A percentile compares a stretch with the other conserved stretches of the same genome.
Evolutionary conservation across 106 monocot genomes (phyloP).

Genomic region (Allium sativum): DNA sequence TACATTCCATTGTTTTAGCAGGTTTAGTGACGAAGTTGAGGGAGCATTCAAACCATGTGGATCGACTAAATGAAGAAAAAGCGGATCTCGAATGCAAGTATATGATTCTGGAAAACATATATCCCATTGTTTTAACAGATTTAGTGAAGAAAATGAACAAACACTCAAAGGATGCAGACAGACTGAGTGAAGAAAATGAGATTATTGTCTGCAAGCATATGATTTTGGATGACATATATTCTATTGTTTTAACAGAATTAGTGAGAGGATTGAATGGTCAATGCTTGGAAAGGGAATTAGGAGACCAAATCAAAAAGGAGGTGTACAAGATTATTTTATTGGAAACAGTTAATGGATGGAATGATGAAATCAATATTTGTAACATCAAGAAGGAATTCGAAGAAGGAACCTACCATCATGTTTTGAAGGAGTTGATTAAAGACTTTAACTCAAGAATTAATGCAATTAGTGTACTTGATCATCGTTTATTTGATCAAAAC

Average conservation of each 20-base stretch:
- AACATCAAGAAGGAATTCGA: conserved; percentile 8
- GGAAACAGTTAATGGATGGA: conserved; percentile 24
- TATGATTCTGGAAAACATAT: no score
- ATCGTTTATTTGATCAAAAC: no score
- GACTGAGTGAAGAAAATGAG: no score
- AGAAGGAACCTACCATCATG: conserved; percentile 14
- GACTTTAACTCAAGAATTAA: conserved; percentile 8
- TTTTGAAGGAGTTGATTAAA: conserved; percentile 23
- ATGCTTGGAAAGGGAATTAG: conserved; percentile 12
- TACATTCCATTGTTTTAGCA: no score
- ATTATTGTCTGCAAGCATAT: background rate
- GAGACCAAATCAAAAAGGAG: conserved; percentile 20
- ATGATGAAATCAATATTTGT: conserved; percentile 3
- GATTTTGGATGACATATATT: conserved; percentile 16
- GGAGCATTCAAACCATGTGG: no score
- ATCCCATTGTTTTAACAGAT: no score
- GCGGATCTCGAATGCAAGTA: conserved; percentile 1
- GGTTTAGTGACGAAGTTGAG: no score
- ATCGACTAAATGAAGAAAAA: conserved; percentile 9
- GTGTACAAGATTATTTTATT: conserved; percentile 13
- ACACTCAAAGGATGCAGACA: no score
- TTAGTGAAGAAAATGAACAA: no score
- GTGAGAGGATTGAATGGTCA: conserved; percentile 1
- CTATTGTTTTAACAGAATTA: conserved; percentile 16
- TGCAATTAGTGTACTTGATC: background rate